phyloP scores from a whole-genome alignment of 1,284 basidiomycete species.

The Cryptococcus sp. region DNA sequence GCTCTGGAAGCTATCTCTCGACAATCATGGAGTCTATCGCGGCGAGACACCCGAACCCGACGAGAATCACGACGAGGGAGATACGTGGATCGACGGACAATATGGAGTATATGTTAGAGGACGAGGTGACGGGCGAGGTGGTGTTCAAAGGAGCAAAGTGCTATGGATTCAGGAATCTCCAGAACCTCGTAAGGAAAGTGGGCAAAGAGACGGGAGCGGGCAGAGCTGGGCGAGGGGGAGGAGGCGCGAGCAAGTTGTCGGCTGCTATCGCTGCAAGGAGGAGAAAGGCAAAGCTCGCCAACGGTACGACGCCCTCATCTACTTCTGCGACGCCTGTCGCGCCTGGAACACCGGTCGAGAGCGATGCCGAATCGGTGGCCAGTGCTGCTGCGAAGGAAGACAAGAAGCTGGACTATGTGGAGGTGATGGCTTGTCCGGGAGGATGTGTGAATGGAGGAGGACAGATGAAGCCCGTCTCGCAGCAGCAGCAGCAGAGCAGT shows the following conservation, averaged over 20 bases:
- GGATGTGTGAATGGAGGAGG: constrained; percentile 98
- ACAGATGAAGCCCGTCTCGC: constrained; percentile 62
- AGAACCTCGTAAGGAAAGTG: constrained; percentile 92
- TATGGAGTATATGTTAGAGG: constrained; percentile 58
- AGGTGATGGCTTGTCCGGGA: constrained; percentile 98
- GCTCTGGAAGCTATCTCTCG: constrained; percentile 90
- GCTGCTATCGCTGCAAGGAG: constrained; percentile 46
- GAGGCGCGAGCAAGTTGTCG: constrained; percentile 39
- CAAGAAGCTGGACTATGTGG: constrained; percentile 83
- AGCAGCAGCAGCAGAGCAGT: not conserved
- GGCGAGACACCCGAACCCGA: constrained; percentile 51
- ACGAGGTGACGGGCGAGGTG: constrained; percentile 52
- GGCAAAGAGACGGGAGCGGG: constrained; percentile 75
- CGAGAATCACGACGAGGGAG: constrained; percentile 54
- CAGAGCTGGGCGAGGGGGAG: constrained; percentile 53
- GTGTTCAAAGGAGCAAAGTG: constrained; percentile 91
- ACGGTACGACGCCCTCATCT: constrained; percentile 26
- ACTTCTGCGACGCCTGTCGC: constrained; percentile 23
- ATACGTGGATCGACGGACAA: constrained; percentile 60
- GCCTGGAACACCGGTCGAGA: constrained; percentile 5
- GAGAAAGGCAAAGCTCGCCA: constrained; percentile 39
- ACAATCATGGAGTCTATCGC: constrained; percentile 57
- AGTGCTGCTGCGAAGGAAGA: constrained; percentile 43
- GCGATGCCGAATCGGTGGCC: constrained; percentile 18
- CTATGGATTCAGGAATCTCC: constrained; percentile 95